Evolutionary conservation across 2,329 filamentous ascomycete genomes (phyloP).

Genomic region (Hymenoscyphus fructigenus): DNA sequence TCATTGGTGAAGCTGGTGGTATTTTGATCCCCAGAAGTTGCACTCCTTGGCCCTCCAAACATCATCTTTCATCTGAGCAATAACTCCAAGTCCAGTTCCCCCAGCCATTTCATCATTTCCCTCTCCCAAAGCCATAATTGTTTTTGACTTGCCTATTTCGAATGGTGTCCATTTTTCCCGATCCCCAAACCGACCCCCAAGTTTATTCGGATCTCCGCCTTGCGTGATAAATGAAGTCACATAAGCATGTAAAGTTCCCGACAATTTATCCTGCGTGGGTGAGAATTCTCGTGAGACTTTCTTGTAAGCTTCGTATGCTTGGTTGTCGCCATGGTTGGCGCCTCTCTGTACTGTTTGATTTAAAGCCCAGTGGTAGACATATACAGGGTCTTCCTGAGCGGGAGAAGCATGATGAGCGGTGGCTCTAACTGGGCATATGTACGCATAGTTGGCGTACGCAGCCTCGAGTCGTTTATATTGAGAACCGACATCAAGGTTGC

Average conservation of each 20-base stretch:
- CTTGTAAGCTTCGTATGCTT: constrained; percentile 46
- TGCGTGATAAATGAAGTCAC: constrained; percentile 28
- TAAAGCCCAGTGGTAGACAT: constrained; percentile 59
- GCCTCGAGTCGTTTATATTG: constrained; percentile 59
- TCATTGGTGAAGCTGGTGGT: constrained; percentile 13
- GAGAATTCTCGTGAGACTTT: constrained; percentile 23
- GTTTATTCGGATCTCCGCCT: constrained; percentile 25
- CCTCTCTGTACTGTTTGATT: constrained; percentile 35
- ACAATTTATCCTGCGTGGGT: constrained; percentile 23
- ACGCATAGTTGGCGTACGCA: constrained; percentile 62
- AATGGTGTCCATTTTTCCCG: constrained; percentile 37
- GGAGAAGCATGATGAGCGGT: constrained; percentile 46
- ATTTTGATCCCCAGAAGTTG: constrained; percentile 45
- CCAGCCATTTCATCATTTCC: constrained; percentile 50
- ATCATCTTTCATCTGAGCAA: constrained; percentile 43
- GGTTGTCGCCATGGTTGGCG: constrained; percentile 46
- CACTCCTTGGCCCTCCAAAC: constrained; percentile 46
- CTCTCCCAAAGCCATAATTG: constrained; percentile 46
- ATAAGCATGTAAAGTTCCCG: constrained; percentile 27
- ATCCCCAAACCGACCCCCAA: constrained; percentile 34
- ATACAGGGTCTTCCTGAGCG: constrained; percentile 37
- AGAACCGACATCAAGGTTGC: constrained; percentile 42
- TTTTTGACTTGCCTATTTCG: constrained; percentile 27
- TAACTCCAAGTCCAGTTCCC: constrained; percentile 38
- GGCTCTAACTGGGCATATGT: constrained; percentile 61